Conservation (phyloP, 805 yeast species). For the Candida sithepensis region DNA sequence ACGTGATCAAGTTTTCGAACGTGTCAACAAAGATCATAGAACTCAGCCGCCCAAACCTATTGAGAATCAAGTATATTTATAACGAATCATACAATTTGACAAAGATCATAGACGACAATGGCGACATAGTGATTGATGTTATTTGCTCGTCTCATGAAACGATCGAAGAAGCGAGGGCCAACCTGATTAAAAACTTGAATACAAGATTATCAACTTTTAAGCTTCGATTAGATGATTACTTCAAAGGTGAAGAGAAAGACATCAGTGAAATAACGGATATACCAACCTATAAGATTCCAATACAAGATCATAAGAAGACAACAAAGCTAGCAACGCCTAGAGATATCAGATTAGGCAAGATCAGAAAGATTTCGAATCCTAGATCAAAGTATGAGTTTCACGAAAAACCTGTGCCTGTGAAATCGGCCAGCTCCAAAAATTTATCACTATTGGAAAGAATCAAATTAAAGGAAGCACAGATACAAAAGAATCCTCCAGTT, state of each 20-base stretch:
- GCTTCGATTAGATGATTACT: slow-evolving; percentile 4
- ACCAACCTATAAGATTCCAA: slow-evolving; percentile 7
- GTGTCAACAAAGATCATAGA: slow-evolving; percentile 14
- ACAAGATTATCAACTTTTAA: slow-evolving; percentile 9
- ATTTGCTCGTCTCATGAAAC: slow-evolving; percentile 3
- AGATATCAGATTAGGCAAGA: slow-evolving; percentile 2
- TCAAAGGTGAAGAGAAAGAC: background rate
- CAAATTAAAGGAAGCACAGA: slow-evolving; percentile 32
- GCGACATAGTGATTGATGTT: slow-evolving; percentile 17
- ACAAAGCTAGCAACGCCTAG: background rate
- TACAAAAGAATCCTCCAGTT: slow-evolving; percentile 5
- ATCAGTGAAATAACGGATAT: slow-evolving; percentile 6
- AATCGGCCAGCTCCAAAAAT: slow-evolving; percentile 3
- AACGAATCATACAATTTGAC: slow-evolving; percentile 14
- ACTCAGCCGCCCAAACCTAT: slow-evolving; percentile 8
- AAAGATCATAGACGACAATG: slow-evolving; percentile 7
- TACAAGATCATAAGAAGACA: background rate
- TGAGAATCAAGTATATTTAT: slow-evolving; percentile 15
- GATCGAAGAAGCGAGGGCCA: slow-evolving; percentile 4
- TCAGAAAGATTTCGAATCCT: slow-evolving; percentile 29
- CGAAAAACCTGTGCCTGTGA: slow-evolving; percentile 18
- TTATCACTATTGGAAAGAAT: slow-evolving; percentile 38
- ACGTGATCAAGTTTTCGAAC: slow-evolving; percentile 13
- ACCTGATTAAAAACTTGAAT: slow-evolving; percentile 12
- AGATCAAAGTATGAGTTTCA: slow-evolving; percentile 35